Percentiles rank a stretch among this genome's conserved stretches.
Evolutionary conservation across 2,329 filamentous ascomycete genomes (phyloP).

Genomic region (Exophiala alcalophila): DNA sequence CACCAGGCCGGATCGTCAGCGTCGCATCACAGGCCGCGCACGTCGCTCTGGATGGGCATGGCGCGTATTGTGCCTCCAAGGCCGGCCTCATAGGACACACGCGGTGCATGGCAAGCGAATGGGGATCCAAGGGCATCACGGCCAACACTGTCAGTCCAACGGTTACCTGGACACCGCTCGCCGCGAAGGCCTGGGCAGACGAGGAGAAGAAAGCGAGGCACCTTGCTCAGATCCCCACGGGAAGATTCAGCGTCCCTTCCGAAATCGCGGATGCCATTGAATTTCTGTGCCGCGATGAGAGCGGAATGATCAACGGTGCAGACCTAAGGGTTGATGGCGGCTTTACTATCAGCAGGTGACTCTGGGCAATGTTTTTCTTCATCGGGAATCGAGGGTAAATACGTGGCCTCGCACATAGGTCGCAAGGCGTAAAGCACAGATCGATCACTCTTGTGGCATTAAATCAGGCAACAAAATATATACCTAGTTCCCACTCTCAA

Average conservation of each 20-base stretch:
- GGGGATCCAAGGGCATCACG: slow-evolving; percentile 46
- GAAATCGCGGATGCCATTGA: slow-evolving; percentile 42
- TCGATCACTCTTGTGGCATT: slow-evolving; percentile 15
- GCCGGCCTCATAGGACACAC: slow-evolving; percentile 46
- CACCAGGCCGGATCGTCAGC: slow-evolving; percentile 46
- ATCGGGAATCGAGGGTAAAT: too few relatives aligned
- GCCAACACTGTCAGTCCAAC: slow-evolving; percentile 48
- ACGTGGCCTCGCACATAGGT: too few relatives aligned
- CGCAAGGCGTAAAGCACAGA: too few relatives aligned
- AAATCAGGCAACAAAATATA: slow-evolving; percentile 19
- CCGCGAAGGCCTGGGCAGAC: slow-evolving; percentile 44
- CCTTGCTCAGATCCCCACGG: slow-evolving; percentile 39
- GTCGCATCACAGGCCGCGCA: slow-evolving; percentile 49
- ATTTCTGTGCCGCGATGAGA: slow-evolving; percentile 42
- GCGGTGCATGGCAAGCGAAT: slow-evolving; percentile 48
- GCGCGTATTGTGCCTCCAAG: slow-evolving; percentile 50
- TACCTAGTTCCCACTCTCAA: slow-evolving; percentile 11
- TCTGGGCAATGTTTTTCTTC: too few relatives aligned
- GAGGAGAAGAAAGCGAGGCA: slow-evolving; percentile 37
- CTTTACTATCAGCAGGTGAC: slow-evolving; percentile 40
- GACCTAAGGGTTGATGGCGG: slow-evolving; percentile 43
- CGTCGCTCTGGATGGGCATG: slow-evolving; percentile 45
- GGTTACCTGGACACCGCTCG: slow-evolving; percentile 48
- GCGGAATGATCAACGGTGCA: slow-evolving; percentile 43
- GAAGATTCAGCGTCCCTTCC: slow-evolving; percentile 40